Base-by-base conservation (phyloP, 2,329 filamentous ascomycete species). In the Colletotrichum viniferum region DNA sequence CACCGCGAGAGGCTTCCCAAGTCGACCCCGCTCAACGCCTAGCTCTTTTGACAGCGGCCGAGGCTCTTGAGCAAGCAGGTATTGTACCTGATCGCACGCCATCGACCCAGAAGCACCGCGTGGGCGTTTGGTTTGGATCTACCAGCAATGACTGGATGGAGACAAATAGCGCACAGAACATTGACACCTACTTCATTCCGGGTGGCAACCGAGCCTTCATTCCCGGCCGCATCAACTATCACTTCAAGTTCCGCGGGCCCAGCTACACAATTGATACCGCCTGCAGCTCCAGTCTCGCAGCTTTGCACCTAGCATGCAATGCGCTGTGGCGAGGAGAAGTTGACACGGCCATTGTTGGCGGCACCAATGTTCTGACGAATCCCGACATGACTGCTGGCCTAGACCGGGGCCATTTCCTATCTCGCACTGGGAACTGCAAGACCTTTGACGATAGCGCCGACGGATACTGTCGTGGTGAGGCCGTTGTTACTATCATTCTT, bases 121-220 rank as follows among this genome's bases (percentile, higher is more conserved):
- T 95, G 32, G 94, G 94, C 32, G 93, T 92, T 0, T 96, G 94
- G 80, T 95, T 94, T 76, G 94, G 94, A 28, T 91, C 94, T 79
- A 94, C 94, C 3, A 94, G 92, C 69, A 93, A 96, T 76, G 94
- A 96, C 81, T 96, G 92, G 89, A 89, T 92, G 84, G 94, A 96
- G 90, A 91, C 94, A 66, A 96, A 96, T 80, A 91, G 90, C 13
- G 90, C 90, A 0, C 92, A 96, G 79, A 91, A 94, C 8, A 86
- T 91, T 13, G 86, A 87, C 70, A 90, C 88, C 0, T 90, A 91
- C 78, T 89, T 83, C 77, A 88, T 91, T 61, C 86, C 89, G 0
- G 88, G 88, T 18, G 85, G 85, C n/a, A 81, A 82, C 7, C 83
- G 90, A n/a, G 89, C 88, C 0, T 91, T 91, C 69, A 85, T 82